These are phyloP conservation scores for Petunia hybrid DNA, from an alignment of 305 asterid species.

Conservation along the genomic window DNA sequence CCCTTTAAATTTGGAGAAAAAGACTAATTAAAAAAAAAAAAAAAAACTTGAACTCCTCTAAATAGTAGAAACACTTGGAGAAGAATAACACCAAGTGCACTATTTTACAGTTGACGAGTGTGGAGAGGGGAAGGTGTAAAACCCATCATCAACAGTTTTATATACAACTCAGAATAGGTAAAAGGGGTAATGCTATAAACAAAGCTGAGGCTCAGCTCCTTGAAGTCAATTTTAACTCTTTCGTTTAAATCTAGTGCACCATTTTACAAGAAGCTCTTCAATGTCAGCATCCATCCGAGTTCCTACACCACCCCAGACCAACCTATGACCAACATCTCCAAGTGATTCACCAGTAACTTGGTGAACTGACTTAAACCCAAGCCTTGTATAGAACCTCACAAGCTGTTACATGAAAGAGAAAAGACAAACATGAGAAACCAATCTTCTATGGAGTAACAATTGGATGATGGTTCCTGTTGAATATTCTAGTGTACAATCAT, in stretches of 20 bases:
- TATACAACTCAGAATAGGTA: neutral
- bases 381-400: conserved; percentile 81
- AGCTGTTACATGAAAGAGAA: conserved; percentile 59
- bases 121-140: too few species aligned
- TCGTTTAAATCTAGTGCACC: conserved; percentile 84
- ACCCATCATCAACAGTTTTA: neutral
- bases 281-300: conserved; percentile 89
- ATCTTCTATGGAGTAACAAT: neutral
- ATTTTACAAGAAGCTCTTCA: conserved; percentile 71
- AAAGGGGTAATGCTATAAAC: neutral
- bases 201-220: neutral
- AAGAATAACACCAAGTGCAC: neutral
- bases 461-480: too few species aligned
- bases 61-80: neutral
- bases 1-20: too few species aligned
- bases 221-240: conserved; percentile 6
- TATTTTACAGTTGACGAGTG: neutral
- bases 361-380: conserved; percentile 74
- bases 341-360: conserved; percentile 83
- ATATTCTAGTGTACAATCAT: too few species aligned
- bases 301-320: conserved; percentile 97
- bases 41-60: neutral
- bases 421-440: neutral
- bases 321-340: conserved; percentile 75
- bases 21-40: neutral